Base-by-base conservation (phyloP, 768 basidiomycete genomes). In the Leccinum barrowsii region DNA sequence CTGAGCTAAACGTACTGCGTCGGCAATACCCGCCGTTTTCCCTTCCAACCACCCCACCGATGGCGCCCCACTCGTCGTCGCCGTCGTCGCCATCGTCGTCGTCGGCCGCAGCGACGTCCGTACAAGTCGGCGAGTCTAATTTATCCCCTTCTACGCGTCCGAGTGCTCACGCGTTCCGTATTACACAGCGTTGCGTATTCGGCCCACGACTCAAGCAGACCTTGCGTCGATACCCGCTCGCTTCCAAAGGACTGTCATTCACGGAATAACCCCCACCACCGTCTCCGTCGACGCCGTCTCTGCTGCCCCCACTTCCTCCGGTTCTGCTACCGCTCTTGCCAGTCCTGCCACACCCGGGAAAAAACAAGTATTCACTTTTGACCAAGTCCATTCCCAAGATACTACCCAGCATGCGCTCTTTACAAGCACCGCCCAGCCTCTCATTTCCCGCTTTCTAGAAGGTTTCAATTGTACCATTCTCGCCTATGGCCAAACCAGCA, bases 381-480 rank as follows among this genome's bases (percentile, higher is more conserved):
- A 99, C 79, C 90, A 94, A 64, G 96, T 99, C 47, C 87, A 97
- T 68, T 81, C 85, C 3, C 94, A 91, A n/a, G 78, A 84, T 28
- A 85, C 90, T 35, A 89, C 86, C 0, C 97, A 99, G 71, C 83
- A 88, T 74, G 83, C 86, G 28, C 82, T 98, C 64, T 99, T 92
- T 74, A 87, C 86, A 30, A 81, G 82, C 6, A 95, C 94, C 37
- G 89, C 92, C 21, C 82, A 87, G 48, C 92, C 92, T 11, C 87
- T 96, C 68, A 81, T 95, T 61, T 82, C 86, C 28, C 89, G 91
- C 64, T 96, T 96, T 71, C 70, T 93, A 30, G 92, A 94, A 67
- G 96, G 96, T 5, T 94, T 94, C 74, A 99, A 99, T 77, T 96
- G 95, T 61, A 99, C 97, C 37, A 64, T 73, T 37, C 71, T 73